These are phyloP conservation scores for Prunus campanulata DNA, from an alignment of 306 rosid genomes.

Conservation along the genomic window DNA sequence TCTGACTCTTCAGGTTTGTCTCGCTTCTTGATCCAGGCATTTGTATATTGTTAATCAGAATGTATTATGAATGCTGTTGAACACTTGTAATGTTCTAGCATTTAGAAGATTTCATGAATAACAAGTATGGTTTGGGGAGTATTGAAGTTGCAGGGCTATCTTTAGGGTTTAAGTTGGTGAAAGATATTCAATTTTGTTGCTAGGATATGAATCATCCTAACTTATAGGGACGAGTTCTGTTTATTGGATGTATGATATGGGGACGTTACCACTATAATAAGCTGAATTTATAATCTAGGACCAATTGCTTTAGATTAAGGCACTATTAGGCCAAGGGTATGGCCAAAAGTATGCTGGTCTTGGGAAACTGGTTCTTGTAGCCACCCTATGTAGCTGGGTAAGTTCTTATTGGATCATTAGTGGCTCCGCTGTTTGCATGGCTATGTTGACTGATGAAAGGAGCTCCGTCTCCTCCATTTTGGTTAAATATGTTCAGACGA, in stretches of 20 bases:
- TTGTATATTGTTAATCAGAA: neutral
- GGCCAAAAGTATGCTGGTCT: neutral
- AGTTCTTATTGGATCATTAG: neutral
- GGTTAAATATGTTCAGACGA: neutral
- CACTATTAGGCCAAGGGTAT: neutral
- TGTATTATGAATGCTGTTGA: neutral
- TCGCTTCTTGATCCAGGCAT: slow-evolving; percentile 17
- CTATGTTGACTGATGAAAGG: slow-evolving; percentile 1
- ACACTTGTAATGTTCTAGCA: neutral
- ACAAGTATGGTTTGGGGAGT: neutral
- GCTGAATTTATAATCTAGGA: neutral
- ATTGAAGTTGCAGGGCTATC: neutral
- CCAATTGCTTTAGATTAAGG: neutral
- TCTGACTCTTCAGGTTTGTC: slow-evolving; percentile 92
- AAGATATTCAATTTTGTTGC: neutral
- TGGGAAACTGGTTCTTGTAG: neutral
- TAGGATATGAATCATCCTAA: neutral
- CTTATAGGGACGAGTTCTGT: neutral
- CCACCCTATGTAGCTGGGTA: neutral
- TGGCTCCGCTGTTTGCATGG: neutral
- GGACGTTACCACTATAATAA: neutral
- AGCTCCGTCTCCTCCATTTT: neutral
- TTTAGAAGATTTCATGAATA: neutral
- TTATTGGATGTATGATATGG: neutral
- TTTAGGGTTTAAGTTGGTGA: neutral